A percentile compares a stretch with the other conserved stretches of the same genome.
These are phyloP conservation scores for Trichoderma simmonsii DNA, from an alignment of 2,329 filamentous ascomycete species.

Conservation along the genomic window DNA sequence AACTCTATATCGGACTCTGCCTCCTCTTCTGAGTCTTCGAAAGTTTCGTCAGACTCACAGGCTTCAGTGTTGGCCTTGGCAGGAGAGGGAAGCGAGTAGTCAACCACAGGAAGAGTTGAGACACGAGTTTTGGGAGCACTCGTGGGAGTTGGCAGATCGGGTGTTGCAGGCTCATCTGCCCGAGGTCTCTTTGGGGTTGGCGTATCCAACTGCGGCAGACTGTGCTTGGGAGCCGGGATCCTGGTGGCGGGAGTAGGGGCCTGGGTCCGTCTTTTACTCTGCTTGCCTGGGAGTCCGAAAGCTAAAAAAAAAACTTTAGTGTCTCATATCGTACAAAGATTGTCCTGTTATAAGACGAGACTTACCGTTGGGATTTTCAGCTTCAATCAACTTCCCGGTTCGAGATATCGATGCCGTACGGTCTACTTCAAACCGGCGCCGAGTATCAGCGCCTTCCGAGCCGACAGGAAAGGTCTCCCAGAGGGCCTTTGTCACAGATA, in stretches of 20 bases:
- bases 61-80: too few species aligned
- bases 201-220: not conserved
- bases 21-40: not conserved
- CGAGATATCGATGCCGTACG: not conserved
- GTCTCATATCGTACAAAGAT: not conserved
- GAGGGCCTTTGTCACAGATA: not conserved
- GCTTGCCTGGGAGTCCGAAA: not conserved
- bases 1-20: not conserved
- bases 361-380: not conserved
- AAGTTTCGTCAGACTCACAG: not conserved
- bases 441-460: not conserved
- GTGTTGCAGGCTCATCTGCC: not conserved
- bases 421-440: not conserved
- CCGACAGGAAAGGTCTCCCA: not conserved
- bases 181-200: not conserved
- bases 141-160: not conserved
- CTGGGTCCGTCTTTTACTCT: not conserved
- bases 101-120: not conserved
- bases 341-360: not conserved
- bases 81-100: not conserved
- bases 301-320: not conserved
- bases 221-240: not conserved
- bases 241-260: not conserved
- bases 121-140: not conserved
- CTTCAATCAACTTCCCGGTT: not conserved